Conservation (phyloP, 495 filamentous ascomycete genomes). For the Aspergillus avenaceus region DNA sequence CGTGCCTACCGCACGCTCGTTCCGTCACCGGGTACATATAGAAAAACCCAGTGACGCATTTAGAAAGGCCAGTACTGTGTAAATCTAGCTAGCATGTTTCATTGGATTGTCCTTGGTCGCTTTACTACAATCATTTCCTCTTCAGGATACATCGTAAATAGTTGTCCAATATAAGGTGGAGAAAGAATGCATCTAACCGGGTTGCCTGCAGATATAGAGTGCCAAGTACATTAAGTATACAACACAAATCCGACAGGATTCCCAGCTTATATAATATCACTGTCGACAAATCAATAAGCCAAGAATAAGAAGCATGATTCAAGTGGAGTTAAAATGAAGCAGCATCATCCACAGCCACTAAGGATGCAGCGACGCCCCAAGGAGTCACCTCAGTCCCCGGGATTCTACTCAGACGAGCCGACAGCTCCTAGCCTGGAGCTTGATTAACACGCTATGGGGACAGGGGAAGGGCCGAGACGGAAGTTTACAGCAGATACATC, state of each 20-base stretch:
- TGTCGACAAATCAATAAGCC: not conserved
- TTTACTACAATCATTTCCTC: too few species aligned
- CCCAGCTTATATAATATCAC: conserved; percentile 2
- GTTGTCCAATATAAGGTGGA: too few species aligned
- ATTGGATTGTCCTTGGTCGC: too few species aligned
- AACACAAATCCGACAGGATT: not conserved
- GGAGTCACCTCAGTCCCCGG: not conserved
- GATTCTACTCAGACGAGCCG: not conserved
- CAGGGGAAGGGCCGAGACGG: not conserved
- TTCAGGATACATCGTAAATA: too few species aligned
- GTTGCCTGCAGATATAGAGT: too few species aligned
- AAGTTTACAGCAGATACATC: not conserved
- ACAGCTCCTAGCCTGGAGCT: not conserved
- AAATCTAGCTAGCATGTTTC: too few species aligned
- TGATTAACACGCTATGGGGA: not conserved
- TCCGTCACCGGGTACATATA: too few species aligned
- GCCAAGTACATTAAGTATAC: not conserved
- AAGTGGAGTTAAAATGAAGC: not conserved
- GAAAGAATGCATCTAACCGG: too few species aligned
- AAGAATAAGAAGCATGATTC: not conserved
- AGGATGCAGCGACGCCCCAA: not conserved
- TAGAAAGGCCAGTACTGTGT: too few species aligned
- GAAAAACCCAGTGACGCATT: too few species aligned
- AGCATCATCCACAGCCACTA: not conserved
- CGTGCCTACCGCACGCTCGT: too few species aligned